Evolutionary conservation across 345 rosid species (phyloP).

Genomic region (Schrenkiella parvula): DNA sequence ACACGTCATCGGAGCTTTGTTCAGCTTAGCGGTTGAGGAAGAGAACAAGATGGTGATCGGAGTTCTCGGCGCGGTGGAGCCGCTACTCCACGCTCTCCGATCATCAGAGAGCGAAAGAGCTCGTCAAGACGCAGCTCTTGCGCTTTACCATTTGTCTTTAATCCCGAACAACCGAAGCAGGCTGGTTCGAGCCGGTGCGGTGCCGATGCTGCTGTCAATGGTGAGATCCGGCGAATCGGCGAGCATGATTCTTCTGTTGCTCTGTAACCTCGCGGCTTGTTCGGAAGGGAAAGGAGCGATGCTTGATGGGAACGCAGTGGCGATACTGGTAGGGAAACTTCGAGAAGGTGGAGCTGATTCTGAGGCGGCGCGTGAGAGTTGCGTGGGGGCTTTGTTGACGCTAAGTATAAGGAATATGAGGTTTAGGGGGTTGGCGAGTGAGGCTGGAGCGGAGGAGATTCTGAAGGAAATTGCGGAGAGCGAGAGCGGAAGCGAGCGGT

Average conservation of each 20-base stretch:
- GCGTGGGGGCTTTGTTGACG: slow-evolving; percentile 54
- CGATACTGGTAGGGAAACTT: slow-evolving; percentile 51
- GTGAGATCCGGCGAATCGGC: slow-evolving; percentile 44
- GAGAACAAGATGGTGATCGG: slow-evolving; percentile 82
- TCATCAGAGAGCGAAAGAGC: slow-evolving; percentile 53
- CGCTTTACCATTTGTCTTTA: slow-evolving; percentile 67
- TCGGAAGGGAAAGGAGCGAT: slow-evolving; percentile 63
- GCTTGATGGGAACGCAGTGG: slow-evolving; percentile 69
- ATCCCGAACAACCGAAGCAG: slow-evolving; percentile 58
- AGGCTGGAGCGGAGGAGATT: slow-evolving; percentile 50
- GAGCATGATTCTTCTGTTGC: slow-evolving; percentile 48
- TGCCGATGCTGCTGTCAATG: slow-evolving; percentile 54
- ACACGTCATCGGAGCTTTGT: slow-evolving; percentile 77
- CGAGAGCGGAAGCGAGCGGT: slow-evolving; percentile 40
- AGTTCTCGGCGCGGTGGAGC: slow-evolving; percentile 76
- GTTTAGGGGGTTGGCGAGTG: slow-evolving; percentile 71
- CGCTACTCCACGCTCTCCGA: slow-evolving; percentile 61
- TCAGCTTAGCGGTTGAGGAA: slow-evolving; percentile 74
- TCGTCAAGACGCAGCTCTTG: slow-evolving; percentile 67
- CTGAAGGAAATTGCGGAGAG: slow-evolving; percentile 47
- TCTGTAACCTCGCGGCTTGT: slow-evolving; percentile 68
- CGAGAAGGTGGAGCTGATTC: slow-evolving; percentile 41
- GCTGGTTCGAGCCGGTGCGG: slow-evolving; percentile 62
- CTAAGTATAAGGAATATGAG: slow-evolving; percentile 64
- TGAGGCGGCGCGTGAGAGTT: slow-evolving; percentile 56